Conservation (phyloP, 148 eudicot species). For the Rhododendron williamsianum region DNA sequence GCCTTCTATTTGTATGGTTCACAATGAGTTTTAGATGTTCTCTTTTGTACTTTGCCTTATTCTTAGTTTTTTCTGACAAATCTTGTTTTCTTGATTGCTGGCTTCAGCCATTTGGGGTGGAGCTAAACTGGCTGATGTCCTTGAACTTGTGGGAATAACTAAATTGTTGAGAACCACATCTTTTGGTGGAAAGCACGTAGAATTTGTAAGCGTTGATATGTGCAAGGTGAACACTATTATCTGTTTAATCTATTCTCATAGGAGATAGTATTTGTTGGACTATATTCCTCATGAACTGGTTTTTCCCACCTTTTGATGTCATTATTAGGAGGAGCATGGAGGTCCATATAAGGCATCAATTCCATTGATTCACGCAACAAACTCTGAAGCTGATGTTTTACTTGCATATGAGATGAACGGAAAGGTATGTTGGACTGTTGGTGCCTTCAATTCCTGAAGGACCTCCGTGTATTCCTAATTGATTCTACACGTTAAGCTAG, state of each 20-base stretch:
- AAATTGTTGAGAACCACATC: slow-evolving; percentile 50
- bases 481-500: neutral
- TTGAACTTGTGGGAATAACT: slow-evolving; percentile 78
- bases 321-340: slow-evolving; percentile 73
- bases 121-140: slow-evolving; percentile 89
- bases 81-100: slow-evolving; percentile 8
- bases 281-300: neutral
- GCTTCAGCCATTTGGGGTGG: slow-evolving; percentile 87
- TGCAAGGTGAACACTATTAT: slow-evolving; percentile 56
- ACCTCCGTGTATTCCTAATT: neutral
- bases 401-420: slow-evolving; percentile 98
- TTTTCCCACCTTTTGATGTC: neutral
- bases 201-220: slow-evolving; percentile 87
- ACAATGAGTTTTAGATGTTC: neutral
- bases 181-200: slow-evolving; percentile 83
- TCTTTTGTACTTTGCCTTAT: neutral
- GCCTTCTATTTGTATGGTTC: neutral
- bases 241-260: neutral
- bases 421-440: slow-evolving; percentile 30
- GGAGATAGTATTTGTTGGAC: slow-evolving; percentile 6
- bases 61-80: neutral
- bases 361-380: slow-evolving; percentile 73
- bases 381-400: slow-evolving; percentile 84
- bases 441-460: neutral
- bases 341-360: slow-evolving; percentile 93